Percentiles rank a stretch among this genome's conserved stretches.
phyloP scores from a whole-genome alignment of 73 alveolate species.

The Paramecium octaurelia region DNA sequence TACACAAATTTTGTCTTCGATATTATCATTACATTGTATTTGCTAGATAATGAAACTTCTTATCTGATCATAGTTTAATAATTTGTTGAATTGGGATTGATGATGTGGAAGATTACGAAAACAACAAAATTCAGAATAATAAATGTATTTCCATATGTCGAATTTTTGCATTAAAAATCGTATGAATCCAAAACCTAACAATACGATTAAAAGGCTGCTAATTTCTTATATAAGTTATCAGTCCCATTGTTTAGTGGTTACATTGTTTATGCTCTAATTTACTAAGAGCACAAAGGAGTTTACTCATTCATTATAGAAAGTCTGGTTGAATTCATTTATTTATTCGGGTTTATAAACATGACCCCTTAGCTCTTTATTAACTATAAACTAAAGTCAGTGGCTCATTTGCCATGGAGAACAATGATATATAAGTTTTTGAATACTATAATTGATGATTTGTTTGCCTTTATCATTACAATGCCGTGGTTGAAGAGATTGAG shows the following conservation, averaged over 20 bases:
- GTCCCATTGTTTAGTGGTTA: neutral
- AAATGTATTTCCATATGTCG: neutral
- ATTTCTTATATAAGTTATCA: neutral
- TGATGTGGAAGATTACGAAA: constrained; percentile 3
- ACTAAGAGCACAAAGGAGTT: constrained; percentile 22
- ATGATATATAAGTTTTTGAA: constrained; percentile 94
- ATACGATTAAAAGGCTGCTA: constrained; percentile 4
- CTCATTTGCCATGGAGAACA: constrained; percentile 98
- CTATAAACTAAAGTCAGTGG: constrained; percentile 97
- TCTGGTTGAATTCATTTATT: constrained; percentile 83
- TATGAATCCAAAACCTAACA: neutral
- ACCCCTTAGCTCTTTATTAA: constrained; percentile 99
- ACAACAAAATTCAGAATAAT: neutral
- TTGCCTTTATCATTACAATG: constrained; percentile 93
- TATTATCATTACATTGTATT: neutral
- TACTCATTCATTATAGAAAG: constrained; percentile 82
- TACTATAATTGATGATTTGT: constrained; percentile 98
- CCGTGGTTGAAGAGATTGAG: constrained; percentile 91
- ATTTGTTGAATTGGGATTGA: constrained; percentile 15
- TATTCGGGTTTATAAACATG: constrained; percentile 95
- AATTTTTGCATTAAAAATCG: neutral
- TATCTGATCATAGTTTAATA: neutral
- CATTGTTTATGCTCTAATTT: neutral
- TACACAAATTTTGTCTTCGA: neutral
- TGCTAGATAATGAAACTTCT: neutral